A percentile compares a stretch with the other conserved stretches of the same genome.
Evolutionary conservation across 768 basidiomycete species (phyloP).

Genomic region (Pholiota microspora): DNA sequence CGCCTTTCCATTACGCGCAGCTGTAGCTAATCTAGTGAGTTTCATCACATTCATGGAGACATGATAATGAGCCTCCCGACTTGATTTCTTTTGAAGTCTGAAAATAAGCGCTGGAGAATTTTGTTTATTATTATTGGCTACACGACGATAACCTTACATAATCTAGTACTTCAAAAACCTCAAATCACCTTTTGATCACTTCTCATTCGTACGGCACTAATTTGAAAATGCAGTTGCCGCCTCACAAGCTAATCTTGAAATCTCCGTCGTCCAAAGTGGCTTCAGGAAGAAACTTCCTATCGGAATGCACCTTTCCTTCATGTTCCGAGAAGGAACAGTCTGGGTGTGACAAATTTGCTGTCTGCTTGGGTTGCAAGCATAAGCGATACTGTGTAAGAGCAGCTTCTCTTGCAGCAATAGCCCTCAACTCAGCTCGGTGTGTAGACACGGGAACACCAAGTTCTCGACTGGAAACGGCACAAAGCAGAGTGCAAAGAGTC

Average conservation of each 20-base stretch:
- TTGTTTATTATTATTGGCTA: too few species aligned
- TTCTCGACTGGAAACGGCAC: not conserved
- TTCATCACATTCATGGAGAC: too few species aligned
- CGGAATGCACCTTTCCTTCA: not conserved
- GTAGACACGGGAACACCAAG: not conserved
- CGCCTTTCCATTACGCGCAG: too few species aligned
- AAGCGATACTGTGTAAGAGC: slow-evolving; percentile 1
- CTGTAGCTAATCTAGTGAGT: too few species aligned
- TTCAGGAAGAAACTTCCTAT: not conserved
- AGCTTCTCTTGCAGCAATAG: not conserved
- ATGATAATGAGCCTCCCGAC: too few species aligned
- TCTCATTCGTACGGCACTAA: too few species aligned
- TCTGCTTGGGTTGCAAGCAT: not conserved
- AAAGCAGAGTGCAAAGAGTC: not conserved
- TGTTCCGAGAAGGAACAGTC: not conserved
- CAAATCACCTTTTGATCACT: too few species aligned
- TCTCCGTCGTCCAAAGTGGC: not conserved
- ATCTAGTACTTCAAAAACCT: too few species aligned
- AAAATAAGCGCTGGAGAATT: too few species aligned
- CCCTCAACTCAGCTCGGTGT: not conserved
- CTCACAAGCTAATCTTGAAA: not conserved
- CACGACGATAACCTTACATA: too few species aligned
- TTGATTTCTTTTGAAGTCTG: too few species aligned
- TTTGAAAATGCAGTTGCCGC: too few species aligned
- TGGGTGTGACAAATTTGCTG: not conserved